Conservation (phyloP, 495 filamentous ascomycete genomes). For the Halenospora varia region DNA sequence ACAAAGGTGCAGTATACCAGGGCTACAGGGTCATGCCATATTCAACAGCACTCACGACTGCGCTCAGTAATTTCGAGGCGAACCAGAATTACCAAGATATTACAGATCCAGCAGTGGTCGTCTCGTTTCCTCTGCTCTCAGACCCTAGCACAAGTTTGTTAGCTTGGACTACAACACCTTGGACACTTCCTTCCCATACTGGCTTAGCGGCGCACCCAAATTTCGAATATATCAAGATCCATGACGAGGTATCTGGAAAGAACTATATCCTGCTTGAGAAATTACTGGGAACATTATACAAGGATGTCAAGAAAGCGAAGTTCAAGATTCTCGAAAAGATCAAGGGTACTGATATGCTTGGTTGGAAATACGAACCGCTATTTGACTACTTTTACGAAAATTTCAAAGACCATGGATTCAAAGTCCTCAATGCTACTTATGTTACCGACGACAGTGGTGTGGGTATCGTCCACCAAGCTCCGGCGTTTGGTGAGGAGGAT, state of each 20-base stretch:
- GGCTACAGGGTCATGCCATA: constrained; percentile 93
- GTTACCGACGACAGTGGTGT: constrained; percentile 92
- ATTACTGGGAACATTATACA: constrained; percentile 82
- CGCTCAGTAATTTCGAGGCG: constrained; percentile 90
- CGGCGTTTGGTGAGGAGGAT: constrained; percentile 96
- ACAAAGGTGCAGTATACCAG: constrained; percentile 84
- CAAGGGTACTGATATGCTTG: constrained; percentile 83
- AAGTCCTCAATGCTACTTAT: constrained; percentile 80
- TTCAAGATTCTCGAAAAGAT: constrained; percentile 81
- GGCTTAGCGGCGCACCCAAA: constrained; percentile 80
- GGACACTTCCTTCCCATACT: constrained; percentile 86
- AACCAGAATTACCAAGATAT: constrained; percentile 94
- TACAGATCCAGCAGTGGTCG: constrained; percentile 87
- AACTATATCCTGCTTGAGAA: constrained; percentile 87
- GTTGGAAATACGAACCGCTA: constrained; percentile 87
- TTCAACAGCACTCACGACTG: constrained; percentile 85
- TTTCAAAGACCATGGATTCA: constrained; percentile 86
- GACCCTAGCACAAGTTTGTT: constrained; percentile 73
- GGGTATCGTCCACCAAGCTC: constrained; percentile 92
- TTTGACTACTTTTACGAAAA: constrained; percentile 94
- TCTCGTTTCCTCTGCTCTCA: constrained; percentile 77
- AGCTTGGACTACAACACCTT: constrained; percentile 95
- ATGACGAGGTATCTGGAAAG: constrained; percentile 74
- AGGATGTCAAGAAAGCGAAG: constrained; percentile 96
- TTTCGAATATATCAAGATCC: constrained; percentile 92